Base-by-base conservation (phyloP, 306 rosid species). In the Casuarina equisetifolia region DNA sequence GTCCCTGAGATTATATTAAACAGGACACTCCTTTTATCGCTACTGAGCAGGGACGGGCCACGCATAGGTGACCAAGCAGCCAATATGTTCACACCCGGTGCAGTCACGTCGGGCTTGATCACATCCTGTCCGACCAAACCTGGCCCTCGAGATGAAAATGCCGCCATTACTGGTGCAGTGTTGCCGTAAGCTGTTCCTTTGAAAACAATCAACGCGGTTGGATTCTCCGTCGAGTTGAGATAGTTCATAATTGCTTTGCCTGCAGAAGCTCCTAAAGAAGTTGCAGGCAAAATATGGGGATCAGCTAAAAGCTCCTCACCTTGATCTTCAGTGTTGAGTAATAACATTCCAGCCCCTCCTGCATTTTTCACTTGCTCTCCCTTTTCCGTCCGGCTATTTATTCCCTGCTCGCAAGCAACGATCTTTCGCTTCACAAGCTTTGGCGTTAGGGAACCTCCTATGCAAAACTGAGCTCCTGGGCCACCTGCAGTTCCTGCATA, bases 91-190 rank as follows among this genome's bases (percentile, higher is more conserved):
- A 89, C 91, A n/a, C 94, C 97, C 4, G 94, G 97, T 46, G 93
- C 97, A 16, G 97, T 88, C 32, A 92, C 57, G 66, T 92, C 97
- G 0, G 97, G 97, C 76, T 91, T 90, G 45, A 91, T 90, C 61
- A 91, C 84, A 11, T 85, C 89, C 6, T 51, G 88, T 68, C 82
- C 92, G 1, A 82, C 36, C 2, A 52, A 9, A 39, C 79, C 90
- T 15, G 97, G 94, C 50, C 97, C 97, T 81, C 97, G 78, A 5
- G 94, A 91, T 16, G 97, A 91, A 81, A 91, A 88, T 5, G 91
- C 94, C 57, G 92, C 97, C 76, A 91, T 58, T 32, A 68, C 69
- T 6, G 97, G 92, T 17, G 94, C 94, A 49, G 73, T 63, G 25
- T 84, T 85, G 13, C 91, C 91, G 4, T 80, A 91, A 12, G 25